These are phyloP conservation scores for Lonicera japonica DNA, from an alignment of 129 eudicot genomes.

Conservation along the genomic window DNA sequence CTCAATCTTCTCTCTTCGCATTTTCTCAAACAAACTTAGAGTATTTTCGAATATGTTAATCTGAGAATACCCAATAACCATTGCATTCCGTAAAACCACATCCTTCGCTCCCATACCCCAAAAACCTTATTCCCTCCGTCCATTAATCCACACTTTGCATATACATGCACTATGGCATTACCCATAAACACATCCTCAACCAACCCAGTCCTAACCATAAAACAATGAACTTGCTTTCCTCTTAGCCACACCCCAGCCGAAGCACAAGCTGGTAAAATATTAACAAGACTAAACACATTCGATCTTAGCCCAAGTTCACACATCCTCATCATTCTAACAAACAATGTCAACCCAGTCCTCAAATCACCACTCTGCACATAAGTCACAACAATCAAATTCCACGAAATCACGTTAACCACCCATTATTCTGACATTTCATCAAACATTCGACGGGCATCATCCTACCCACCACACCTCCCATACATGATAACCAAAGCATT, in stretches of 20 bases:
- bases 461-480: conserved; percentile 43
- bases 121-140: conserved; percentile 51
- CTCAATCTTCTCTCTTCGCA: conserved; percentile 45
- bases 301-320: conserved; percentile 17
- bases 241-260: conserved; percentile 21
- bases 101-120: conserved; percentile 53
- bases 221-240: conserved; percentile 64
- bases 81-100: conserved; percentile 74
- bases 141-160: conserved; percentile 68
- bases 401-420: conserved; percentile 47
- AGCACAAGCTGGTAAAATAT: conserved; percentile 65
- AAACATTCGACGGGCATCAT: conserved; percentile 50
- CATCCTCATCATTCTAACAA: conserved; percentile 33
- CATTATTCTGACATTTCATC: conserved; percentile 43
- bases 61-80: conserved; percentile 76
- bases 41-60: conserved; percentile 61
- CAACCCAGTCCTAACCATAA: conserved; percentile 37
- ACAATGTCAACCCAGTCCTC: conserved; percentile 37
- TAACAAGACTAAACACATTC: conserved; percentile 66
- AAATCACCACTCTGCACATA: conserved; percentile 47
- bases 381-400: conserved; percentile 64
- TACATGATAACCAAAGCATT: conserved; percentile 65
- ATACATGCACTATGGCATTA: conserved; percentile 71
- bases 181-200: conserved; percentile 62
- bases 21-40: conserved; percentile 53